Percentiles rank a stretch among this genome's conserved stretches.
Conservation (phyloP, 2,329 filamentous ascomycete species). For the Botrytis aclada region DNA sequence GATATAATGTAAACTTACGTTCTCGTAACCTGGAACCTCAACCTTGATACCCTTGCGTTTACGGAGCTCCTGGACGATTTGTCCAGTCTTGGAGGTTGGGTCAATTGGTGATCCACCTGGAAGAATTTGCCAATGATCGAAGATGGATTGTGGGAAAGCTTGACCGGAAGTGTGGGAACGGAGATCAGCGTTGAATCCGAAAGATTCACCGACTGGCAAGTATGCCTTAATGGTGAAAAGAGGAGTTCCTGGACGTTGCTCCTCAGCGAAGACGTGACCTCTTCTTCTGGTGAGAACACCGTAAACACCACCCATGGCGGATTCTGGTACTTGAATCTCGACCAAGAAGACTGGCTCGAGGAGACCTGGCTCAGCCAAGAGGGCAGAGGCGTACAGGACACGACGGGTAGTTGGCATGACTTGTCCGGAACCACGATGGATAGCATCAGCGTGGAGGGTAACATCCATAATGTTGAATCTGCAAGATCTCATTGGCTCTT, state of each 20-base stretch:
- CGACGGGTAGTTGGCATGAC: slow-evolving; percentile 97
- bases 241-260: slow-evolving; percentile 97
- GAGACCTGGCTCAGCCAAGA: slow-evolving; percentile 87
- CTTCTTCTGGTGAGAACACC: slow-evolving; percentile 95
- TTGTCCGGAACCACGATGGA: slow-evolving; percentile 99
- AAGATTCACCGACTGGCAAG: slow-evolving; percentile 94
- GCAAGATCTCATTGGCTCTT: slow-evolving; percentile 96
- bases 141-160: slow-evolving; percentile 98
- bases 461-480: slow-evolving; percentile 99
- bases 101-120: slow-evolving; percentile 93
- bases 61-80: slow-evolving; percentile 83
- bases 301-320: slow-evolving; percentile 99
- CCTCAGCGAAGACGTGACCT: slow-evolving; percentile 98
- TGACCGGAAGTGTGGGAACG: slow-evolving; percentile 91
- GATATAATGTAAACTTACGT: slow-evolving; percentile 64
- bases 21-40: slow-evolving; percentile 86
- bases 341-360: slow-evolving; percentile 98
- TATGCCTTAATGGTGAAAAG: slow-evolving; percentile 99
- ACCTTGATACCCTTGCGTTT: slow-evolving; percentile 99
- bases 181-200: slow-evolving; percentile 98
- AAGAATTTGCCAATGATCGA: slow-evolving; percentile 97
- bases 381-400: slow-evolving; percentile 89
- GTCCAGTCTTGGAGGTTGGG: slow-evolving; percentile 73
- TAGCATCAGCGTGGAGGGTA: slow-evolving; percentile 98
- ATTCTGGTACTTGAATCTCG: slow-evolving; percentile 98